Percentiles rank a stretch among this genome's conserved stretches.
Conservation (phyloP, 2,329 filamentous ascomycete species). For the Ophiostoma quercus region DNA sequence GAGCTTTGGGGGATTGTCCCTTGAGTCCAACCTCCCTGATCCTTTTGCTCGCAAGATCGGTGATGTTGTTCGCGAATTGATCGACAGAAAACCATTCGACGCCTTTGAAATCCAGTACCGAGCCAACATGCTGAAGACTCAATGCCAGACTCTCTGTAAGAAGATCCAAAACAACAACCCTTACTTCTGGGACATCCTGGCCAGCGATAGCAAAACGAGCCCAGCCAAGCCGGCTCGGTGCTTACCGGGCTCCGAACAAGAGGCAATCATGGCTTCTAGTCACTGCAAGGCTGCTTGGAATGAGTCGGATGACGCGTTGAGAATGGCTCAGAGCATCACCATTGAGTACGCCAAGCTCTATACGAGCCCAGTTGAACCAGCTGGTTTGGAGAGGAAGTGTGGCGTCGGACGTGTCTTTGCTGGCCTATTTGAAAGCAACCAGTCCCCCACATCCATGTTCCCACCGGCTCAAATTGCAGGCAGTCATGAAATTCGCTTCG, state of each 20-base stretch:
- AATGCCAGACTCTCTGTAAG: not conserved
- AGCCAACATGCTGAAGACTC: not conserved
- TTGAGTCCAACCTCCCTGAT: not conserved
- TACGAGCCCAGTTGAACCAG: not conserved
- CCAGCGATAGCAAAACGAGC: not conserved
- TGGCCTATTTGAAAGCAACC: not conserved
- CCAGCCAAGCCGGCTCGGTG: not conserved
- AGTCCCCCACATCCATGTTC: not conserved
- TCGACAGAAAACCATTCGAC: no score
- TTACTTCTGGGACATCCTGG: not conserved
- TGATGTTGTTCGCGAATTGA: not conserved
- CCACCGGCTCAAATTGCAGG: not conserved
- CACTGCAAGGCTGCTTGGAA: not conserved
- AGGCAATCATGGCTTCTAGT: not conserved
- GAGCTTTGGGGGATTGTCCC: not conserved
- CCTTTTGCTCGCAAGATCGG: not conserved
- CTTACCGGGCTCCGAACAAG: not conserved
- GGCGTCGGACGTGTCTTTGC: not conserved
- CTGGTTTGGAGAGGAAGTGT: not conserved
- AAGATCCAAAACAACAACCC: not conserved
- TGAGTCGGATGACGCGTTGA: not conserved
- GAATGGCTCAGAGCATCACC: not conserved
- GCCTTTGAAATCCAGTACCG: no score
- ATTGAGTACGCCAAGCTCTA: not conserved
- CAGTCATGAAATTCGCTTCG: not conserved